phyloP scores from a whole-genome alignment of 208 protist species.

The Kentomonas sorsogonicus region DNA sequence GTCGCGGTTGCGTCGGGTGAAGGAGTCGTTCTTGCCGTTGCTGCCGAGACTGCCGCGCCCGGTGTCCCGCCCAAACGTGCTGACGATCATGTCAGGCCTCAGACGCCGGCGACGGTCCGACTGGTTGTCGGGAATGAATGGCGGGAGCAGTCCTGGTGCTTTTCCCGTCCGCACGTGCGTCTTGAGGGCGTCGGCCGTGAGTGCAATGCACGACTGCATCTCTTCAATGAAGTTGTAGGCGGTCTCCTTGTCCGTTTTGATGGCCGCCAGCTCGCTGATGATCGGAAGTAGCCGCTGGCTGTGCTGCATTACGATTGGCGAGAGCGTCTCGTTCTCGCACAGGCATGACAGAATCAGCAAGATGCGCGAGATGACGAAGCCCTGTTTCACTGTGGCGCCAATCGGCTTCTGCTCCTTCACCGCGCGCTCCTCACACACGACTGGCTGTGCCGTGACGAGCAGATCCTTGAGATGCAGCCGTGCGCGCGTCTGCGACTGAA shows the following conservation, averaged over 20 bases:
- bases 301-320: conserved; percentile 51
- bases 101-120: conserved; percentile 38
- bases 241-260: conserved; percentile 69
- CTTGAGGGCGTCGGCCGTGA: conserved; percentile 51
- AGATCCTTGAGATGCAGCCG: too few species aligned
- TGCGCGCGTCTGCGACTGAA: too few species aligned
- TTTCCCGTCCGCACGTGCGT: conserved; percentile 23
- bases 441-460: too few species aligned
- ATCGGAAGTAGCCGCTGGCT: conserved; percentile 44
- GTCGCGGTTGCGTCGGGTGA: not conserved
- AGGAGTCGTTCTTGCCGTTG: not conserved
- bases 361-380: conserved; percentile 81
- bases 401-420: conserved; percentile 29
- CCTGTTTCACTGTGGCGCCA: conserved; percentile 54
- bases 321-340: conserved; percentile 71
- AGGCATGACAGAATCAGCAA: conserved; percentile 79
- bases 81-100: conserved; percentile 55
- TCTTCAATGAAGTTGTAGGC: conserved; percentile 68
- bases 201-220: conserved; percentile 55
- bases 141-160: conserved; percentile 22
- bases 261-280: conserved; percentile 58
- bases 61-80: conserved; percentile 7
- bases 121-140: conserved; percentile 57
- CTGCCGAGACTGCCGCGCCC: not conserved
- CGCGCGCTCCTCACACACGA: conserved; percentile 52